Evolutionary conservation across 1,284 basidiomycete species (phyloP).

Genomic region (Leccinum angustisporum): DNA sequence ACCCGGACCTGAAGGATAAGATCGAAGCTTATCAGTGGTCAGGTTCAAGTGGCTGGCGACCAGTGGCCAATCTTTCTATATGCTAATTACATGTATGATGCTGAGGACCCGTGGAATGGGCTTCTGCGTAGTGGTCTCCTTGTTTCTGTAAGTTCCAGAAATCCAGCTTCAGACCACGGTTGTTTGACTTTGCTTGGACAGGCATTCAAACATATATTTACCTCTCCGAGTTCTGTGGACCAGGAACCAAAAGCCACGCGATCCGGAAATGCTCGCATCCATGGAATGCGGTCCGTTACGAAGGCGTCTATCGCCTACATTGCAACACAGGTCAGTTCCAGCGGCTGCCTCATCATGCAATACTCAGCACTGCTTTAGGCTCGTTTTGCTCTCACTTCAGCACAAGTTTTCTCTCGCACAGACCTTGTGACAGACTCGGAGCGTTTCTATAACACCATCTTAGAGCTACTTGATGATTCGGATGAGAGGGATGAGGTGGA

Average conservation of each 20-base stretch:
- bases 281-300: not conserved
- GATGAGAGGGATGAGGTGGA: not conserved
- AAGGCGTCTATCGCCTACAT: not conserved
- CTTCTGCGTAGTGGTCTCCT: not conserved
- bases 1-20: not conserved
- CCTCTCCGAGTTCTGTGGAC: not conserved
- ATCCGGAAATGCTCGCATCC: not conserved
- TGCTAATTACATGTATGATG: not conserved
- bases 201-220: not conserved
- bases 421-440: not conserved
- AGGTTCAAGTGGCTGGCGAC: not conserved
- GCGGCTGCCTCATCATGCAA: not conserved
- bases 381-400: not conserved
- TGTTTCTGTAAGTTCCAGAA: not conserved
- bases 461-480: not conserved
- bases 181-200: not conserved
- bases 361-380: not conserved
- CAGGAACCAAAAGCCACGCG: not conserved
- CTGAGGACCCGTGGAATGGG: not conserved
- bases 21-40: not conserved
- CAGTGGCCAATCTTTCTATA: not conserved
- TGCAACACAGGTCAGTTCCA: not conserved
- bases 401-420: not conserved
- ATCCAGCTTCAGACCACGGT: not conserved
- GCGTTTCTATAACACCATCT: not conserved